Base-by-base conservation (phyloP, 2,329 filamentous ascomycete genomes). In the Talaromyces sp. region DNA sequence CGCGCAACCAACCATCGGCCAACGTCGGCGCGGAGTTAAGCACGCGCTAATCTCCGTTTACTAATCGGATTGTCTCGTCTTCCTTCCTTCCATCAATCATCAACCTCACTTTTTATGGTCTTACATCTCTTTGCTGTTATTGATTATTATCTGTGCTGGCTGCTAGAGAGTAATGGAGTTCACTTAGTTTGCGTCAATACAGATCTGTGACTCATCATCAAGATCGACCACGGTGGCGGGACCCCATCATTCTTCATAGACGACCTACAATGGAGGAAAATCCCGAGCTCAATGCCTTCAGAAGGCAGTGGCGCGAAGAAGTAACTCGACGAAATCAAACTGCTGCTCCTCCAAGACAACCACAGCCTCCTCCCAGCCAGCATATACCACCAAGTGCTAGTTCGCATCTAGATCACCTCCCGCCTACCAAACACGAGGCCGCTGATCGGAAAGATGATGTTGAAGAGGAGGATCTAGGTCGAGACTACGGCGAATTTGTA, bases 221-320 rank as follows among this genome's bases (percentile, higher is more conserved):
- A 34, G 29, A 15, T 27, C 29, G 31, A 53, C 17, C 31, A 22
- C 17, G n/a, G 56, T 29, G 13, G 56, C 36, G 17, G 56, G 38
- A 58, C 54, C 40, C 36, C 29, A 13, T 22, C 22, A 56, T n/a
- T 49, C 47, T 51, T 29, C 19, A 54, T 45, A 13, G 7, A 31
- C n/a, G 34, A 15, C 40, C 45, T 62, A 66, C 66, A 51, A 81
- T 80, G 78, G 75, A 72, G 40, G 77, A 81, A 69, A 84, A 87
- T 75, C 84, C 89, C 60, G 93, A 96, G 77, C 86, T 97, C 67
- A 92, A 96, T 77, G 89, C 86, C 54, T 97, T 97, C 79, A 89
- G 94, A 69, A 86, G 87, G 73, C 85, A 92, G 83, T 97, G 93
- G 93, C 87, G 88, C 66, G 89, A 92, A 70, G 93, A 97, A 75